phyloP scores from a whole-genome alignment of 352 stramenopile genomes.

The Globisporangium lucens region DNA sequence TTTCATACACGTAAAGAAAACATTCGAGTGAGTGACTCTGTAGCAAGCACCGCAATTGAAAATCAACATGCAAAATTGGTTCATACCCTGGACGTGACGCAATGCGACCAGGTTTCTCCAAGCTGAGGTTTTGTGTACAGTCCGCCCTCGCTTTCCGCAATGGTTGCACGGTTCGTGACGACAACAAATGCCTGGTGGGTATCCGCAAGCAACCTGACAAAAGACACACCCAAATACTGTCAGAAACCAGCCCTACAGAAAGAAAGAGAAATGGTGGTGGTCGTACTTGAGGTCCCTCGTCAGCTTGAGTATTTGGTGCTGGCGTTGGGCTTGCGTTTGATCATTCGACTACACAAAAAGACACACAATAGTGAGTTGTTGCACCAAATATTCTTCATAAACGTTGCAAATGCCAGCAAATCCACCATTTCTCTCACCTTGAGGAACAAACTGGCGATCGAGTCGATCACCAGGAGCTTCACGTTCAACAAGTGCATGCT shows the following conservation, averaged over 20 bases:
- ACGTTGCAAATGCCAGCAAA: neutral
- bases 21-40: conserved; percentile 1
- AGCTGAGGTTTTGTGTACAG: conserved; percentile 63
- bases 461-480: conserved; percentile 76
- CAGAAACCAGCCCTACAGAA: neutral
- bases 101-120: conserved; percentile 68
- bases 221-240: neutral
- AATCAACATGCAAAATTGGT: neutral
- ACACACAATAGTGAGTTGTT: neutral
- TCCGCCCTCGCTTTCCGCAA: conserved; percentile 30
- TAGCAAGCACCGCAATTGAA: neutral
- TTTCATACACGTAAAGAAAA: conserved; percentile 16
- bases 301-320: conserved; percentile 48
- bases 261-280: neutral
- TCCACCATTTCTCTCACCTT: conserved; percentile 30
- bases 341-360: conserved; percentile 27
- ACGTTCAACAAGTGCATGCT: conserved; percentile 38
- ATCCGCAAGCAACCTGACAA: conserved; percentile 52
- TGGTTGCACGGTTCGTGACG: conserved; percentile 63
- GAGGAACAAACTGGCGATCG: conserved; percentile 52
- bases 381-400: neutral
- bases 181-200: conserved; percentile 62
- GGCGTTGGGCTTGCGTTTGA: conserved; percentile 34
- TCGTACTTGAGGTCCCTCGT: conserved; percentile 55
- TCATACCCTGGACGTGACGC: conserved; percentile 55